These are phyloP conservation scores for Penicillium egyptiacum DNA, from an alignment of 495 filamentous ascomycete genomes.

Conservation along the genomic window DNA sequence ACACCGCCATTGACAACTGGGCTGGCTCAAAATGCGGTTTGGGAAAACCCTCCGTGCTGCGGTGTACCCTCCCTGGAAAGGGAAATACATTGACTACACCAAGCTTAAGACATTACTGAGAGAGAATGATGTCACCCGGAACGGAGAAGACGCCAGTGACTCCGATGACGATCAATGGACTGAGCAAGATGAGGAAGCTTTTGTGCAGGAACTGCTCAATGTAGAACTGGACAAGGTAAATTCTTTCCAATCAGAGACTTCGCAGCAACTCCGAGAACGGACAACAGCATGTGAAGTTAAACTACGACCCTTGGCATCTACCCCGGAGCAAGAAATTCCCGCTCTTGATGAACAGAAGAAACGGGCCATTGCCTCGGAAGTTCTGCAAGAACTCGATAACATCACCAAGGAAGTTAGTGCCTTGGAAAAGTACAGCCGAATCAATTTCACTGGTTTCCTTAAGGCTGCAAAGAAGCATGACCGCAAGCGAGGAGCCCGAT, in stretches of 20 bases:
- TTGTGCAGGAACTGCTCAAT: slow-evolving; percentile 93
- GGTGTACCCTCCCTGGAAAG: slow-evolving; percentile 85
- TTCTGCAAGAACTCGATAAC: slow-evolving; percentile 73
- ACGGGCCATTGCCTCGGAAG: slow-evolving; percentile 59
- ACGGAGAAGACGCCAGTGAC: slow-evolving; percentile 50
- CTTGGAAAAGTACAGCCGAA: slow-evolving; percentile 88
- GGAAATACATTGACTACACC: slow-evolving; percentile 90
- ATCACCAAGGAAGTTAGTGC: slow-evolving; percentile 91
- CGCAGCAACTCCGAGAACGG: slow-evolving; percentile 67
- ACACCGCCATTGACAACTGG: slow-evolving; percentile 8
- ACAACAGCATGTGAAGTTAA: slow-evolving; percentile 56
- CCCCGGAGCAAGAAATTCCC: slow-evolving; percentile 30
- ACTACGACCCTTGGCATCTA: slow-evolving; percentile 46
- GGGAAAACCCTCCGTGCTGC: slow-evolving; percentile 79
- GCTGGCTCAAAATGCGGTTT: slow-evolving; percentile 73
- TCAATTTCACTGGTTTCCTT: slow-evolving; percentile 96
- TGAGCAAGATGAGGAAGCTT: slow-evolving; percentile 88
- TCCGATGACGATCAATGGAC: slow-evolving; percentile 69
- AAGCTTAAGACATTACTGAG: slow-evolving; percentile 87
- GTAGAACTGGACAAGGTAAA: slow-evolving; percentile 94
- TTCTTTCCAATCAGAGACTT: slow-evolving; percentile 77
- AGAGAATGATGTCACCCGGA: slow-evolving; percentile 54
- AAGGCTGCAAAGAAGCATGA: slow-evolving; percentile 99
- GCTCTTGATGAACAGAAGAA: slow-evolving; percentile 43
- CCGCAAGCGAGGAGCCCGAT: slow-evolving; percentile 75